Conservation (phyloP, 202 grass and related monocot species). For the Miscanthus sacchariflorus region DNA sequence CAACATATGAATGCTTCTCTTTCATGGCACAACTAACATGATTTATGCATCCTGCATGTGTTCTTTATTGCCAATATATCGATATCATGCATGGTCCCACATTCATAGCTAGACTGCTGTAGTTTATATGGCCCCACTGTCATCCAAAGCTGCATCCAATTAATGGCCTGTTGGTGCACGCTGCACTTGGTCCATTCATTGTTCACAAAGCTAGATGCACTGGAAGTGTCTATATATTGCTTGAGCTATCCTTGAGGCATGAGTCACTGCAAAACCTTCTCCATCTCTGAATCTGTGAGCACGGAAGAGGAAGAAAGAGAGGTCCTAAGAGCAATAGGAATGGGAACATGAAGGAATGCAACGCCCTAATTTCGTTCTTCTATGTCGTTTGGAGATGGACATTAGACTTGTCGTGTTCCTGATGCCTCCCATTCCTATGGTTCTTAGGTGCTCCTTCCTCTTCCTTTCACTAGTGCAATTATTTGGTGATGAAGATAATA, state of each 20-base stretch:
- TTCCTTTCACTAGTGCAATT: conserved; percentile 3
- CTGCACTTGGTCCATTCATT: neutral
- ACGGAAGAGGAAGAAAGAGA: conserved; percentile 46
- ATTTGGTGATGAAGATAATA: neutral
- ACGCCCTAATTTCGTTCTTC: neutral
- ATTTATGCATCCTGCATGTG: neutral
- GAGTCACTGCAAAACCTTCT: neutral
- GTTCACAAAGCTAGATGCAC: neutral
- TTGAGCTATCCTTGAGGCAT: neutral
- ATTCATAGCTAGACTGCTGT: neutral
- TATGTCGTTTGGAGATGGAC: neutral
- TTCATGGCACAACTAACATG: neutral
- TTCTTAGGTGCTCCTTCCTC: conserved; percentile 42
- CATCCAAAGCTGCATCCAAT: neutral
- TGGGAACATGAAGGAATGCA: conserved; percentile 47
- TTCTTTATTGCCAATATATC: neutral
- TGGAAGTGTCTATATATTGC: neutral
- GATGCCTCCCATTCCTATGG: neutral
- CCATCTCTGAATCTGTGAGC: neutral
- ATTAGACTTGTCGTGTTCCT: neutral
- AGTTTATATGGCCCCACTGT: neutral
- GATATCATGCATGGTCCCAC: neutral
- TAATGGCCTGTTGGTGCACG: neutral
- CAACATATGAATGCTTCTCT: conserved; percentile 5
- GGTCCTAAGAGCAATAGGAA: conserved; percentile 40